These are phyloP conservation scores for Verticillium dahliae DNA, from an alignment of 2,329 filamentous ascomycete species.

Conservation along the genomic window DNA sequence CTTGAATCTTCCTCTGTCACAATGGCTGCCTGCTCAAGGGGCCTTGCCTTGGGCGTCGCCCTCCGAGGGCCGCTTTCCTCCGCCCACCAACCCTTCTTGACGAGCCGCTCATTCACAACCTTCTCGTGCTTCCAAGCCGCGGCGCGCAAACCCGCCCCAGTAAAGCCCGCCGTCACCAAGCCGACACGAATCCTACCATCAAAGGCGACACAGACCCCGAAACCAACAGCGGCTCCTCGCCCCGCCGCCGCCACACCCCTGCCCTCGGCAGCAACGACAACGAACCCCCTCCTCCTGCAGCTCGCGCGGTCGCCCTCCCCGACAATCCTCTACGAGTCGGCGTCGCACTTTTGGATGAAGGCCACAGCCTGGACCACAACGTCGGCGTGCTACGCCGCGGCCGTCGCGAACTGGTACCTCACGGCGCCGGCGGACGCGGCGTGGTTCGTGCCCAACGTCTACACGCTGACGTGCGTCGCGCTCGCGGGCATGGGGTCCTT, in stretches of 20 bases:
- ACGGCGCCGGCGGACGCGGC: conserved; percentile 43
- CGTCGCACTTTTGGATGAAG: conserved; percentile 58
- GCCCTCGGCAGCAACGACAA: conserved; percentile 2
- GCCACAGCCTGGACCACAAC: conserved; percentile 52
- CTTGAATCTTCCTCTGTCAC: neutral
- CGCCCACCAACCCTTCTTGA: conserved; percentile 1
- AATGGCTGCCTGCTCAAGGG: conserved; percentile 8
- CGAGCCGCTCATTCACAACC: conserved; percentile 5
- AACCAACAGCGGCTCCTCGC: neutral
- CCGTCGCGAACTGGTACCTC: conserved; percentile 41
- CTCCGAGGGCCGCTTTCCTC: conserved; percentile 4
- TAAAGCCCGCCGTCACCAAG: neutral
- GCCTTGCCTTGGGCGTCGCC: conserved; percentile 7
- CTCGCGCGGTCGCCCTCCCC: conserved; percentile 49
- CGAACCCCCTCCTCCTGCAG: conserved; percentile 44
- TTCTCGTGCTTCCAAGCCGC: conserved; percentile 1
- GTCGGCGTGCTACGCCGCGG: conserved; percentile 44
- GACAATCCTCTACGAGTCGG: conserved; percentile 58
- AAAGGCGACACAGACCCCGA: neutral
- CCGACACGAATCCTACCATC: neutral
- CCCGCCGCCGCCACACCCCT: neutral
- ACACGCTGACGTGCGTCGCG: conserved; percentile 49
- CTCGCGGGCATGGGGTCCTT: conserved; percentile 55
- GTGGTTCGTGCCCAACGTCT: conserved; percentile 51
- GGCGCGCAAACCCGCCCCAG: neutral